Percentiles rank a stretch among this genome's conserved stretches.
Evolutionary conservation across 345 rosid species (phyloP).

Genomic region (Cardamine resedifolia): DNA sequence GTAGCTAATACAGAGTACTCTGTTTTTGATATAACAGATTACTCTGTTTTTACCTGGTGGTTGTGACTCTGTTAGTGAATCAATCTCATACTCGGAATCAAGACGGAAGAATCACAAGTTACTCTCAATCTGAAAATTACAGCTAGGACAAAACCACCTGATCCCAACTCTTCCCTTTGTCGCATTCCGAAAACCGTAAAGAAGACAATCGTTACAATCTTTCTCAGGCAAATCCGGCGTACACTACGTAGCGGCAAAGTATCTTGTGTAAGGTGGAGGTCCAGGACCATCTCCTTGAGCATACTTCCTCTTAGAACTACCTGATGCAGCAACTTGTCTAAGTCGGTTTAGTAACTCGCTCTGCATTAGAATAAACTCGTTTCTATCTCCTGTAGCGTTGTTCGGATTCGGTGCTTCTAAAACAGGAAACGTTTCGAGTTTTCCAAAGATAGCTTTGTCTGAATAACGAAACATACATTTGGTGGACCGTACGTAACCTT

Average conservation of each 20-base stretch:
- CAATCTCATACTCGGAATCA: constrained; percentile 17
- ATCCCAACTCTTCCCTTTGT: constrained; percentile 21
- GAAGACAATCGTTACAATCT: constrained; percentile 18
- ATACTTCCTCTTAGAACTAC: constrained; percentile 26
- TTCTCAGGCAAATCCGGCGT: constrained; percentile 22
- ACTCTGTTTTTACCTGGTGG: not conserved
- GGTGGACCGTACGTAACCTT: constrained; percentile 9
- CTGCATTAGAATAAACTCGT: constrained; percentile 16
- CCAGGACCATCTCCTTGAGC: constrained; percentile 25
- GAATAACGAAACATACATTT: constrained; percentile 36
- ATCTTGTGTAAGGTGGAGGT: not conserved
- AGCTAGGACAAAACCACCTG: constrained; percentile 32
- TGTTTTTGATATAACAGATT: not conserved
- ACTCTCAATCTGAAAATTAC: constrained; percentile 23
- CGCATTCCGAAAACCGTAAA: not conserved
- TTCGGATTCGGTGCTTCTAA: not conserved
- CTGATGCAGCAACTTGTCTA: not conserved
- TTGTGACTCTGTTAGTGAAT: not conserved
- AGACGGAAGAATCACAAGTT: constrained; percentile 15
- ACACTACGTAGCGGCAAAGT: constrained; percentile 20
- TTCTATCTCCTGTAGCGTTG: constrained; percentile 8
- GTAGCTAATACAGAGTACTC: not conserved
- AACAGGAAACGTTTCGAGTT: not conserved
- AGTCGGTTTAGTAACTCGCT: constrained; percentile 17
- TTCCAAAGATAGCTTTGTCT: constrained; percentile 3